Evolutionary conservation across 2,329 filamentous ascomycete genomes (phyloP), one percentile per base, ranked within the genome.

Genomic region (Cladorrhinum sp.): DNA sequence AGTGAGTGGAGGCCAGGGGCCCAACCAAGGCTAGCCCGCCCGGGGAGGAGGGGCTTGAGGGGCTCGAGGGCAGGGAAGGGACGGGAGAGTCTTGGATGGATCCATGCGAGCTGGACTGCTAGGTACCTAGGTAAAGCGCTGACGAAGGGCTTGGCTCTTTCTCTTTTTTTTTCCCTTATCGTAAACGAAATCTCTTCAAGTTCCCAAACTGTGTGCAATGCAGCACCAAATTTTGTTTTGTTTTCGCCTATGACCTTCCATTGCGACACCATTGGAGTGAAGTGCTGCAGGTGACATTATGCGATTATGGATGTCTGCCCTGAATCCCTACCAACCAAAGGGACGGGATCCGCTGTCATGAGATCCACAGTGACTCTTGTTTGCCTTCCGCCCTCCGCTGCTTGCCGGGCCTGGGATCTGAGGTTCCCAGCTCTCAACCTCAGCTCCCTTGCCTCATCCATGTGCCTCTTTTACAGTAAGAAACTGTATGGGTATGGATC

Each of bases 41-140:
- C 33, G 8, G 8, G 33, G 21, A 55, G 30, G 9, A 30, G 33
- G 46, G 53, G 48, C 30, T 23, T n/a, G 51, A 51, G 46, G 49
- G 55, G 53, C 46, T 36, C n/a, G 36, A 60, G 57, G 61, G 62
- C 26, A 28, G 26, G 26, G 4, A 28, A 28, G 26, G 26, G 26
- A 28, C 26, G 26, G 26, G 26, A 28, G 33, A 36, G 57, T 53
- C 49, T 55, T 64, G 62, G 33, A 36, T 55, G 49, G 42, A 53
- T 54, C 49, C 30, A 42, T 36, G 60, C 54, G 62, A 57, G 60
- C 60, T 62, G 60, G 60, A 58, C 46, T 58, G 33, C 50, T 50
- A 14, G 39, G 50, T n/a, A 10, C 3, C 21, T 5, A 28, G 20
- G 24, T 18, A 20, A 53, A 30, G 30, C 28, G 50, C 50, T 53